Evolutionary conservation across 345 rosid genomes (phyloP).

Genomic region (Luvunga scandens): DNA sequence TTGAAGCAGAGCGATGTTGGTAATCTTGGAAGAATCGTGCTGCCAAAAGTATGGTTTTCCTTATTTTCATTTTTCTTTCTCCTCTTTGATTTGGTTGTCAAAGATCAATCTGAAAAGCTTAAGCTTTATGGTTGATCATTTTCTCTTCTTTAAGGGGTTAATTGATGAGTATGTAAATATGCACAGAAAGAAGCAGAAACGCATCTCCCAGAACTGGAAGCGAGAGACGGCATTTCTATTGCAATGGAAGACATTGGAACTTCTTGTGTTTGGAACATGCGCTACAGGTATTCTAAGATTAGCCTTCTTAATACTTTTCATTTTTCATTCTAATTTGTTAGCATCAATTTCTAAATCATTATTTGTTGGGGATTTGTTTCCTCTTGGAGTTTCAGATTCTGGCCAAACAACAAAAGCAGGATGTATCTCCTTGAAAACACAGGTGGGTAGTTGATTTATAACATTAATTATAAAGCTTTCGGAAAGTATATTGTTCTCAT

Average conservation of each 20-base stretch:
- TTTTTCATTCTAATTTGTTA: background rate
- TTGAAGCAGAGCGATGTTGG: slow-evolving; percentile 99
- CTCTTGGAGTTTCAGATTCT: slow-evolving; percentile 71
- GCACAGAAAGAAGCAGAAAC: slow-evolving; percentile 94
- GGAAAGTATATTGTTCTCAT: background rate
- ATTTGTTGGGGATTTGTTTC: background rate
- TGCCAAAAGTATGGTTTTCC: slow-evolving; percentile 59
- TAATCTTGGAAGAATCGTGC: slow-evolving; percentile 89
- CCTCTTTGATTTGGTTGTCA: background rate
- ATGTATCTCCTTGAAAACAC: slow-evolving; percentile 99
- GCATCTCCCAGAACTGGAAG: slow-evolving; percentile 91
- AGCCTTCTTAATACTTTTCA: background rate
- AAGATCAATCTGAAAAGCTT: background rate
- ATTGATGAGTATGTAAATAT: background rate
- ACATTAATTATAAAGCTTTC: background rate
- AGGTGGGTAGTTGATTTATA: slow-evolving; percentile 32
- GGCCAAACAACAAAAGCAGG: slow-evolving; percentile 99
- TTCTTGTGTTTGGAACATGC: slow-evolving; percentile 97
- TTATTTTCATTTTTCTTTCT: background rate
- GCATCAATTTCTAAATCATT: slow-evolving; percentile 21
- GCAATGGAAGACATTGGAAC: slow-evolving; percentile 99
- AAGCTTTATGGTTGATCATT: background rate
- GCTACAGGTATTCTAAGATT: slow-evolving; percentile 60
- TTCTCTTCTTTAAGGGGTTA: background rate
- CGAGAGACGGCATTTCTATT: slow-evolving; percentile 91